Conservation (phyloP, 257 asterid genomes). For the Capsicum rhomboideum region DNA sequence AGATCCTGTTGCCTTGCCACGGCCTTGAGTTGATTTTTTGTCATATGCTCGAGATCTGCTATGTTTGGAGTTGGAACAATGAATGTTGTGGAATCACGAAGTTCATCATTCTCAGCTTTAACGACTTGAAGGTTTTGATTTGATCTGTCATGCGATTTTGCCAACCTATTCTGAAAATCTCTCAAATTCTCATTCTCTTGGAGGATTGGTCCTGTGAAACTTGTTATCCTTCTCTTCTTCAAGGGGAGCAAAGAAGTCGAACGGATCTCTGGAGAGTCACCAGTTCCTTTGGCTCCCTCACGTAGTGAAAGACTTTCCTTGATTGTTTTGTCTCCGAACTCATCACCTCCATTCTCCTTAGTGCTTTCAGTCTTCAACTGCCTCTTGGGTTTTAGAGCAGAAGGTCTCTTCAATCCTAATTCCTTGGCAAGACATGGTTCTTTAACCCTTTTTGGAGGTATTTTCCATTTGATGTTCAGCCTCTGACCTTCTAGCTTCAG, state of each 20-base stretch:
- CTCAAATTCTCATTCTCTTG: constrained; percentile 2
- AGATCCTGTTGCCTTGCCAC: constrained; percentile 28
- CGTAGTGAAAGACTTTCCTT: background rate
- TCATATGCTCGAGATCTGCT: background rate
- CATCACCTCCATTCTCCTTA: background rate
- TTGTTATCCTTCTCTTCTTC: background rate
- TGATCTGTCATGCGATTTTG: background rate
- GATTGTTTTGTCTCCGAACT: background rate
- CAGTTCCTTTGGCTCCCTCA: constrained; percentile 1
- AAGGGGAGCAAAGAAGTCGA: constrained; percentile 3
- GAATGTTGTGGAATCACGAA: background rate
- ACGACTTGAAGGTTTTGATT: background rate
- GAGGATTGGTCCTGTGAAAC: background rate
- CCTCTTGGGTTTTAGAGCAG: constrained; percentile 5
- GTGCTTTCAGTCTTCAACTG: background rate
- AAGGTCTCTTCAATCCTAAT: constrained; percentile 9
- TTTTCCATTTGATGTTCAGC: background rate
- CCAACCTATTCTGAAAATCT: background rate
- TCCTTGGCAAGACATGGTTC: constrained; percentile 13
- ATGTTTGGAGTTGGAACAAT: background rate
- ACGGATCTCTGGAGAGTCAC: constrained; percentile 2
- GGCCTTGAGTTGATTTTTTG: constrained; percentile 18
- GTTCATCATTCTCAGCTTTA: constrained; percentile 1
- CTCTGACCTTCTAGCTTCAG: constrained; percentile 6
- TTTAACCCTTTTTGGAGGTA: background rate